Base-by-base conservation (phyloP, 2,329 filamentous ascomycete genomes). In the Grosmannia penicillata region DNA sequence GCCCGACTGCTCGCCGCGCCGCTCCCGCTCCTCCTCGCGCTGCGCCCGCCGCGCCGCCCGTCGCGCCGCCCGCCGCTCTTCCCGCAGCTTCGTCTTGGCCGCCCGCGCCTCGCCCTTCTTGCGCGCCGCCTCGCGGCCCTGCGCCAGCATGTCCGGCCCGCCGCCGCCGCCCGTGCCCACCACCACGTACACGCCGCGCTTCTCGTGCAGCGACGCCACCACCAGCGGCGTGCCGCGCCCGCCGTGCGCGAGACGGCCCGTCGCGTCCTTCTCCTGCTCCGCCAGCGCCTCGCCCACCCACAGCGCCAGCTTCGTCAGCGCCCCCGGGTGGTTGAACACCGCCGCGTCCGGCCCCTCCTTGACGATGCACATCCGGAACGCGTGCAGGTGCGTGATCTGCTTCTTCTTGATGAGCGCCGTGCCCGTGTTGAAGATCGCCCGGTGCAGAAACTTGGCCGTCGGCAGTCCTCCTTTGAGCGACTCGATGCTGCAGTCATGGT, bases 301-400 rank as follows among this genome's bases (percentile, higher is more conserved):
- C 4, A 94, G 68, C 0, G 89, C 87, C 13, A 98, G 70, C 57
- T 96, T 95, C 3, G 87, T 93, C 19, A 98, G 63, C 2, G 91
- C 91, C 6, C 87, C 84, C 0, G 91, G 87, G 52, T 96, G 89
- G 1, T 80, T 86, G 59, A 98, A 98, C 10, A 96, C 70, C n/a
- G 72, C 62, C 0, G 93, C 81, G 49, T 96, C 91, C 1, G 87
- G 85, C 0, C 89, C 86, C 52, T 96, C 91, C 54, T 93, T 94
- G 49, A 98, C 86, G 4, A 96, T 82, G 25, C 83, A 93, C 70
- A 98, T 86, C 36, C 91, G 82, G 56, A 96, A 98, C 1, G 89
- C 82, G 34, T 85, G 77, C 14, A 98, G 66, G 55, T 95, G 86
- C 27, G 85, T 82, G 53, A 98, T 93, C 51, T 95, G 87, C 42